Conservation (phyloP, 1,284 basidiomycete genomes). For the Afroboletus lepidellus region DNA sequence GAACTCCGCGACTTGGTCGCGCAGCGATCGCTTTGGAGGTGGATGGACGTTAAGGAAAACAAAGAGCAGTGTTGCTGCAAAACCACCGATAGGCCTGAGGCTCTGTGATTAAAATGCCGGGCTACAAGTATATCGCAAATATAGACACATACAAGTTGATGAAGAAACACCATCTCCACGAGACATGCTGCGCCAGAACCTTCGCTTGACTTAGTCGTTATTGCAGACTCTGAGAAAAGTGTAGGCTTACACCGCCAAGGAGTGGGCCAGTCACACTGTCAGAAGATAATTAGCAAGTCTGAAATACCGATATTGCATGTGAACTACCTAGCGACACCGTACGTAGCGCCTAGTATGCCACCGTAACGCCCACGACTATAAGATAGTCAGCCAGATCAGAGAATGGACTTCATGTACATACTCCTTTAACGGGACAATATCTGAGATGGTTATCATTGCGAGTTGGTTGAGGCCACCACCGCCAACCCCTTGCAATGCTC, state of each 20-base stretch:
- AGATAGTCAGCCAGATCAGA: neutral
- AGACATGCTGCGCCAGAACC: conserved; percentile 67
- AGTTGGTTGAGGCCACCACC: conserved; percentile 74
- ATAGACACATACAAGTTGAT: conserved; percentile 59
- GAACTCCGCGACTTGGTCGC: conserved; percentile 62
- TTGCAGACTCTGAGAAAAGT: neutral
- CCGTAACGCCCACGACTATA: conserved; percentile 69
- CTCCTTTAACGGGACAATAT: conserved; percentile 78
- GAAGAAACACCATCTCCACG: conserved; percentile 80
- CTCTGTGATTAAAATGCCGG: neutral
- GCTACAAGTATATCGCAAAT: neutral
- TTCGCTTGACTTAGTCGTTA: conserved; percentile 23
- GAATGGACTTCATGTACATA: conserved; percentile 22
- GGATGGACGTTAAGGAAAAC: conserved; percentile 52
- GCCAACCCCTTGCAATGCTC: conserved; percentile 82
- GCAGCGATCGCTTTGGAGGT: conserved; percentile 54
- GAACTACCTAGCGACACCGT: conserved; percentile 53
- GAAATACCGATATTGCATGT: conserved; percentile 36
- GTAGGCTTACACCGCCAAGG: conserved; percentile 58
- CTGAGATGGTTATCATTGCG: conserved; percentile 53
- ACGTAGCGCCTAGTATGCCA: conserved; percentile 74
- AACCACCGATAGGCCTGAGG: conserved; percentile 23
- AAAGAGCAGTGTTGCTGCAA: neutral
- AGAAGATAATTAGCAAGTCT: conserved; percentile 1
- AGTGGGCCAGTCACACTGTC: conserved; percentile 73